Percentiles rank a stretch among this genome's conserved stretches.
Evolutionary conservation across 208 protist species (phyloP).

Genomic region (Wallacemonas sp.): DNA sequence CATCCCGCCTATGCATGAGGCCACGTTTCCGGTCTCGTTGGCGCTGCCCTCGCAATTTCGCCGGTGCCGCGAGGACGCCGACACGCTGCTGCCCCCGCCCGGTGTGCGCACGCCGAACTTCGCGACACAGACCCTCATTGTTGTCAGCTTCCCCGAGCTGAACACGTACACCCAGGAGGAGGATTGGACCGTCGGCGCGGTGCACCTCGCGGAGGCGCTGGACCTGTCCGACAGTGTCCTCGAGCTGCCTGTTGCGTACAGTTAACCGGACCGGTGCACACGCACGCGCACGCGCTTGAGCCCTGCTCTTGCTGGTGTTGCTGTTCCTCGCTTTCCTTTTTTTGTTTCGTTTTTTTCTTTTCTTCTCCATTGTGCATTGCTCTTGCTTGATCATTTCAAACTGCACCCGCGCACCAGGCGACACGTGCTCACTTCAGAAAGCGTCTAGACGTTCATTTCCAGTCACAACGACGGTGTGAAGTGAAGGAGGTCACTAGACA

Average conservation of each 20-base stretch:
- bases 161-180: conserved; percentile 57
- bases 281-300: too few species aligned
- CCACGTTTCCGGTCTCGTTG: conserved; percentile 42
- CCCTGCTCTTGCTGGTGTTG: not conserved
- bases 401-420: too few species aligned
- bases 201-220: conserved; percentile 55
- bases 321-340: not conserved
- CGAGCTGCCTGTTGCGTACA: conserved; percentile 53
- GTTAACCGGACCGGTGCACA: conserved; percentile 23
- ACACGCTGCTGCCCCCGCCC: conserved; percentile 46
- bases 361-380: too few species aligned
- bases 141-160: conserved; percentile 54
- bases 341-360: not conserved
- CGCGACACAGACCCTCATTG: conserved; percentile 37
- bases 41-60: conserved; percentile 46
- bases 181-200: conserved; percentile 42
- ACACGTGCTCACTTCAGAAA: too few species aligned
- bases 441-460: too few species aligned
- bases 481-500: too few species aligned
- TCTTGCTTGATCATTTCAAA: too few species aligned
- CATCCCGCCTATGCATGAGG: conserved; percentile 45
- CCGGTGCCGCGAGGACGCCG: conserved; percentile 37
- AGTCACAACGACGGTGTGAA: too few species aligned
- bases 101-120: conserved; percentile 62
- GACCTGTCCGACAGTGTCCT: conserved; percentile 57